Percentiles rank a stretch among this genome's conserved stretches.
Conservation (phyloP, 2,329 filamentous ascomycete genomes). For the Fusarium nanum region DNA sequence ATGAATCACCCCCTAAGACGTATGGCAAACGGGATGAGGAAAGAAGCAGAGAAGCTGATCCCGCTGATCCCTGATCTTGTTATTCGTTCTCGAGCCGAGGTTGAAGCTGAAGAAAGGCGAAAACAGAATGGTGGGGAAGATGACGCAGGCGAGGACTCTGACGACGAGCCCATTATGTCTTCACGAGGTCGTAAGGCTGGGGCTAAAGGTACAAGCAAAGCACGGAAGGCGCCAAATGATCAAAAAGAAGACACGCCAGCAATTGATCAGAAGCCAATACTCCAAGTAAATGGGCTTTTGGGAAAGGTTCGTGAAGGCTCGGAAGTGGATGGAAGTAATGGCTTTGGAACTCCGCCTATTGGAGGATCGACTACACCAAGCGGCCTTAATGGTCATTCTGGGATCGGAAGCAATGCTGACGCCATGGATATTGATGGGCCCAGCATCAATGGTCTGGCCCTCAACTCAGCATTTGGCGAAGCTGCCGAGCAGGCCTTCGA, state of each 20-base stretch:
- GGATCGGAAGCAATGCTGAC: constrained; percentile 79
- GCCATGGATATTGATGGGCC: constrained; percentile 88
- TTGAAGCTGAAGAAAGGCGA: constrained; percentile 87
- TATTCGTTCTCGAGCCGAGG: constrained; percentile 90
- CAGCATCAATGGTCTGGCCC: constrained; percentile 72
- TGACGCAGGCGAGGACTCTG: constrained; percentile 88
- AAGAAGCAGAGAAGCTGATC: constrained; percentile 96
- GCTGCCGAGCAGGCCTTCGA: constrained; percentile 81
- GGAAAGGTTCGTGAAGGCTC: constrained; percentile 77
- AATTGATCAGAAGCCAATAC: constrained; percentile 77
- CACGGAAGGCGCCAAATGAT: constrained; percentile 78
- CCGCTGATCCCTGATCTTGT: constrained; percentile 93
- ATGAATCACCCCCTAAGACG: constrained; percentile 87
- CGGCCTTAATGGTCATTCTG: constrained; percentile 74
- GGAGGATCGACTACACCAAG: constrained; percentile 81
- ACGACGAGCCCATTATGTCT: constrained; percentile 98
- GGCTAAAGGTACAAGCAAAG: constrained; percentile 81
- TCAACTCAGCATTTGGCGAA: constrained; percentile 73
- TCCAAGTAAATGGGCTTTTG: constrained; percentile 74
- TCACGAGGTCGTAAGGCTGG: constrained; percentile 87
- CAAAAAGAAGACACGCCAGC: constrained; percentile 83
- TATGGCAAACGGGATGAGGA: constrained; percentile 96
- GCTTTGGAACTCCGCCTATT: constrained; percentile 83
- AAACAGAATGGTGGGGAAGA: constrained; percentile 88
- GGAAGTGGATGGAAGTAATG: constrained; percentile 86